Base-by-base conservation (phyloP, 176 grass and related monocot species). In the Dactylis glomerata region DNA sequence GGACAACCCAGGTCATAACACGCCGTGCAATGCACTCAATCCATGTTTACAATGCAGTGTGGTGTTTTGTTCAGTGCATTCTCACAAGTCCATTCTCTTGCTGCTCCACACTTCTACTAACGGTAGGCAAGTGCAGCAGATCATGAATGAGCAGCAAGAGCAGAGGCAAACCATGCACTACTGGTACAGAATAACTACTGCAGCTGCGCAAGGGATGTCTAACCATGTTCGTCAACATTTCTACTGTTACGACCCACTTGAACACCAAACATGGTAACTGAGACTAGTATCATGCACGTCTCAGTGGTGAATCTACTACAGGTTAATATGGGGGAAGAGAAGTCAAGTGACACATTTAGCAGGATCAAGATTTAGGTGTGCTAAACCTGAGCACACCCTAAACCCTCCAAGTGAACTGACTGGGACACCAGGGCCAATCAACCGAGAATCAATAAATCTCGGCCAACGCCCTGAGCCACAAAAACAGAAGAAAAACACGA, bases 111-210 rank as follows among this genome's bases (percentile, higher is more conserved):
- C 13, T 74, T 37, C 3, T 23, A 81, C 49, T 31, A 49, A 65
- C 58, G 17, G 76, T 46, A 30, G 28, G 67, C 75, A 41, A 76
- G n/a, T 12, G 30, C 38, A 58, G 49, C 26, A 28, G 49, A 78
- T 32, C 64, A 72, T 78, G 26, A 40, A 50, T 32, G 80, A 47
- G 51, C 54, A 73, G 66, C 54, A 33, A 49, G 20, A 61, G 37
- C 30, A 78, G 38, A 47, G 20, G 72, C 47, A 75, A 42, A 52
- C 16, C 47, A 31, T 58, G 28, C n/a, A 74, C 26, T 64, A 45
- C 45, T 73, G 65, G 42, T 56, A 55, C 75, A 79, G 59, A 65
- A 31, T 75, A 75, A 81, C 63, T 47, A 72, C 77, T 68, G 36
- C 46, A 41, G 44, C 45, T 83, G 23, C 32, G 61, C 31, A 73